Base-by-base conservation (phyloP, 257 asterid species). In the Orobanche coerulescens region DNA sequence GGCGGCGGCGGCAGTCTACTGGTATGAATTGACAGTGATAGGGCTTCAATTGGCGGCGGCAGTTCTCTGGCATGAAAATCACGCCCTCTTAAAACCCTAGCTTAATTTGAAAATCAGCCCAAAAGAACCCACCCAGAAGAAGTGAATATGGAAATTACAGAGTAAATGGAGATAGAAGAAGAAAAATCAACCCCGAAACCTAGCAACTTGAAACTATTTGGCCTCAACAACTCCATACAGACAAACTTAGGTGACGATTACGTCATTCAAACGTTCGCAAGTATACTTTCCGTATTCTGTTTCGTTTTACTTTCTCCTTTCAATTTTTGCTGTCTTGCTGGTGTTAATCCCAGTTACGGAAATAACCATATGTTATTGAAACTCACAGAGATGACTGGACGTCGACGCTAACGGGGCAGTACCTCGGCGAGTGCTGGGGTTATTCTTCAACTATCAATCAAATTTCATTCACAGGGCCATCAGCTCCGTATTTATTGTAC, bases 391-490 rank as follows among this genome's bases (percentile, higher is more conserved):
- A 80, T 48, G 96, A 91, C 70, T 88, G 87, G 90, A 64, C 94
- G 60, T 78, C 94, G 19, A 82, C 91, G 60, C 67, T 63, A 58
- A 73, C 95, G 14, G 98, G 96, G 33, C 95, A 86, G 85, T 93
- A 79, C 83, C 64, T 81, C 5, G 97, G 95, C 4, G 96, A 93
- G 40, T 83, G 84, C 70, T 71, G 43, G 7, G 95, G 96, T 20
- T 96, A 89, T 70, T 71, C 95, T 25, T 74, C 81, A 0, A 78
- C 91, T 12, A 80, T 89, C 63, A 89, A 93, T 76, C 84, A 86
- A n/a, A 73, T 90, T 43, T 81, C 84, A 0, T 93, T 82, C 65
- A 56, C 72, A 3, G 84, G 87, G 3, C 80, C 90, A 7, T 72
- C 91, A 26, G 66, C 88, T 28, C 84, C 94, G 30, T 84, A 84